phyloP scores from a whole-genome alignment of 306 rosid species.

The Lathyrus oleraceus region DNA sequence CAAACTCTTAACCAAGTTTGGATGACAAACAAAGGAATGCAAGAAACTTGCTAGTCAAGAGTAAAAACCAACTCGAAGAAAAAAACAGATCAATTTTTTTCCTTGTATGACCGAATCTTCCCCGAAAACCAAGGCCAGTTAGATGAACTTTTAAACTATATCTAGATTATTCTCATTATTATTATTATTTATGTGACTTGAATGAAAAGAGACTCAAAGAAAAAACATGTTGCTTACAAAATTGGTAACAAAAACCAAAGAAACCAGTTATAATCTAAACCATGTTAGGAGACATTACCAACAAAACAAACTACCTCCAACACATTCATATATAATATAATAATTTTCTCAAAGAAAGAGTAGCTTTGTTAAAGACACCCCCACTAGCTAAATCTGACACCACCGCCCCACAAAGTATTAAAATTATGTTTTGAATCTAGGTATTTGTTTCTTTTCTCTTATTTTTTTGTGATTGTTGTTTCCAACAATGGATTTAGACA shows the following conservation, averaged over 20 bases:
- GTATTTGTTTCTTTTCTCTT: constrained; percentile 32
- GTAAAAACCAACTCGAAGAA: not conserved
- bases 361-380: constrained; percentile 44
- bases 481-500: constrained; percentile 41
- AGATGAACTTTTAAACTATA: constrained; percentile 29
- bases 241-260: constrained; percentile 62
- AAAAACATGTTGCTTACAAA: constrained; percentile 67
- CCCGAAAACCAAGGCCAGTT: constrained; percentile 54
- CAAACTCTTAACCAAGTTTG: not conserved
- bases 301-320: constrained; percentile 38
- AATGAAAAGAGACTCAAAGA: constrained; percentile 56
- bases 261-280: constrained; percentile 35
- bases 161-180: not conserved
- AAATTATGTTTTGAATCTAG: constrained; percentile 43
- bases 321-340: constrained; percentile 34
- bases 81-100: constrained; percentile 37
- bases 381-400: constrained; percentile 83
- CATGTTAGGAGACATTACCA: constrained; percentile 67
- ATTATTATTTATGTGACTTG: constrained; percentile 36
- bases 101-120: constrained; percentile 67
- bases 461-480: constrained; percentile 34
- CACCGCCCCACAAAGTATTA: constrained; percentile 51
- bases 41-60: not conserved
- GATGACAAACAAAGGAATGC: not conserved
- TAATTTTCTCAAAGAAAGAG: constrained; percentile 44